phyloP scores from a whole-genome alignment of 2,329 filamentous ascomycete species.

The Microsporum canis region DNA sequence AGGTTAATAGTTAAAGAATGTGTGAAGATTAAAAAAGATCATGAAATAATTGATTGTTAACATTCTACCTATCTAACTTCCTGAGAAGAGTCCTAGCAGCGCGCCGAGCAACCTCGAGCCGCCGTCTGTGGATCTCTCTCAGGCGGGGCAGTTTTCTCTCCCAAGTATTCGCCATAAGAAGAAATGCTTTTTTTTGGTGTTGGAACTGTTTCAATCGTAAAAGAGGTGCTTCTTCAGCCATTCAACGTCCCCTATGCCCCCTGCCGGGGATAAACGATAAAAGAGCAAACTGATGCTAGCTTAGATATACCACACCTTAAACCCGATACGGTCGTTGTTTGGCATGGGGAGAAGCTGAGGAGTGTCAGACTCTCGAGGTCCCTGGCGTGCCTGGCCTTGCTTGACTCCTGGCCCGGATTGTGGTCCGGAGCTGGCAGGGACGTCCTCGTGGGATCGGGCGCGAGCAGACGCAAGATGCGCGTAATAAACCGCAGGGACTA shows the following conservation, averaged over 20 bases:
- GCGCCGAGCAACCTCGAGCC: conserved; percentile 2
- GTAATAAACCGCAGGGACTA: conserved; percentile 79
- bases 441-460: conserved; percentile 61
- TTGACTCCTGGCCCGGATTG: conserved; percentile 31
- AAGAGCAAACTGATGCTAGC: background rate
- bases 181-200: background rate
- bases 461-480: conserved; percentile 79
- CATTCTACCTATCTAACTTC: background rate
- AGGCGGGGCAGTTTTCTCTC: background rate
- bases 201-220: background rate
- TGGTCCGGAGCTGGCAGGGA: conserved; percentile 29
- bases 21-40: background rate
- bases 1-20: background rate
- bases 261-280: background rate
- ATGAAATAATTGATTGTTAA: background rate
- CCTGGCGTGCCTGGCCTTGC: conserved; percentile 20
- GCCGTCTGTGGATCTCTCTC: conserved; percentile 3
- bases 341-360: conserved; percentile 27
- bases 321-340: conserved; percentile 22
- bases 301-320: conserved; percentile 34
- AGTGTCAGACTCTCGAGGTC: conserved; percentile 22
- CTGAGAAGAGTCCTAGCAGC: conserved; percentile 3
- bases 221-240: background rate
- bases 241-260: background rate
- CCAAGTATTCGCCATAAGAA: background rate